Conservation (phyloP, 305 asterid genomes). For the Plantago coronopus region DNA sequence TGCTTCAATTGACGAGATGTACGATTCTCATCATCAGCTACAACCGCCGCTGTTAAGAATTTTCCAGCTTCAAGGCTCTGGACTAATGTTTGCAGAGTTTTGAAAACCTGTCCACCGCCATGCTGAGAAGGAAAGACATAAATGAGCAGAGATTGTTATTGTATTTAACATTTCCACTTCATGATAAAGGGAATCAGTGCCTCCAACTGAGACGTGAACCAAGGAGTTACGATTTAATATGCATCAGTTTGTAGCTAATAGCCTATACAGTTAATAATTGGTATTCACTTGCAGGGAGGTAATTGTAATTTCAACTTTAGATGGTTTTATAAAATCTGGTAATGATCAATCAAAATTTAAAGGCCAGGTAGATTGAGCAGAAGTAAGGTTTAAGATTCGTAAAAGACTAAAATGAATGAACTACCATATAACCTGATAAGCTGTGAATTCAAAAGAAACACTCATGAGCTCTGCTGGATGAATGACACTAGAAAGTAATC, state of each 20-base stretch:
- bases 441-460: not conserved
- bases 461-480: not conserved
- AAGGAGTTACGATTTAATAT: too few species aligned
- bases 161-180: not conserved
- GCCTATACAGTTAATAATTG: too few species aligned
- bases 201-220: too few species aligned
- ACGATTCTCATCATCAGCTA: slow-evolving; percentile 47
- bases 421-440: not conserved
- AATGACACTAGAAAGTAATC: not conserved
- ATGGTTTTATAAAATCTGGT: too few species aligned
- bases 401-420: not conserved
- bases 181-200: not conserved
- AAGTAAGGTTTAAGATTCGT: not conserved
- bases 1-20: slow-evolving; percentile 76
- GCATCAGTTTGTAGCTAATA: too few species aligned
- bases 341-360: not conserved
- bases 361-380: not conserved
- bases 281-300: too few species aligned
- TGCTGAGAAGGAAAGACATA: slow-evolving; percentile 42
- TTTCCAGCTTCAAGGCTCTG: slow-evolving; percentile 52
- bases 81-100: slow-evolving; percentile 53
- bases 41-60: slow-evolving; percentile 48
- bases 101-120: slow-evolving; percentile 79
- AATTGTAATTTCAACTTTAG: too few species aligned
- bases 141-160: slow-evolving; percentile 15